Evolutionary conservation across 176 grass and related monocot species (phyloP).

Genomic region (Musa acuminata): DNA sequence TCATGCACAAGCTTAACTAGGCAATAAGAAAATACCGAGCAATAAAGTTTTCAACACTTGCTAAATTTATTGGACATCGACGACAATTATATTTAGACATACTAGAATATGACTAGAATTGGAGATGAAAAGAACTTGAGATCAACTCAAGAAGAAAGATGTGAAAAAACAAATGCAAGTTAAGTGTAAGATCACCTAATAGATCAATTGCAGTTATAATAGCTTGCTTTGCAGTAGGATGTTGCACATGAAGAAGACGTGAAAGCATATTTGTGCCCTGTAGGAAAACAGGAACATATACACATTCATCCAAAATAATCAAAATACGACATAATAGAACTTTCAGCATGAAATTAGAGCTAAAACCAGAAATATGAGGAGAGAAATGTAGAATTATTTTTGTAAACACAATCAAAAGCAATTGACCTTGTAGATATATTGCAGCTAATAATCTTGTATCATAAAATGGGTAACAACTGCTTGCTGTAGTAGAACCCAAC

Average conservation of each 20-base stretch:
- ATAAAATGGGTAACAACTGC: no score
- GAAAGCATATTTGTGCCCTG: conserved; percentile 98
- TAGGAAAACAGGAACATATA: conserved; percentile 4
- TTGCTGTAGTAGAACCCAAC: no score
- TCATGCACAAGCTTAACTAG: no score
- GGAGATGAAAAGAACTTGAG: not conserved
- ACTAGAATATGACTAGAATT: not conserved
- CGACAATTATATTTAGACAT: not conserved
- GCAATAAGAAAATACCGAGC: no score
- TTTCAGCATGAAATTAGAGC: no score
- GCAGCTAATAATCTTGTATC: no score
- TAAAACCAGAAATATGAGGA: no score
- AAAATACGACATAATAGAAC: not conserved
- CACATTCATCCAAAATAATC: not conserved
- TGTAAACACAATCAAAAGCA: no score
- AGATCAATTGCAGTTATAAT: conserved; percentile 96
- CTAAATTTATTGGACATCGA: not conserved
- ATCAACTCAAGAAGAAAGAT: not conserved
- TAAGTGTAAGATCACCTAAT: conserved; percentile 52
- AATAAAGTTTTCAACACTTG: not conserved
- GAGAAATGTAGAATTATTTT: no score
- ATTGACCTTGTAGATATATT: no score
- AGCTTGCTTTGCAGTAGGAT: conserved; percentile 98
- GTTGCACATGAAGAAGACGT: conserved; percentile 83
- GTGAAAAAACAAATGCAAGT: not conserved